Evolutionary conservation across 2,329 filamentous ascomycete species (phyloP), one percentile per base, ranked within the genome.

Genomic region (Pyricularia pennisetigena): DNA sequence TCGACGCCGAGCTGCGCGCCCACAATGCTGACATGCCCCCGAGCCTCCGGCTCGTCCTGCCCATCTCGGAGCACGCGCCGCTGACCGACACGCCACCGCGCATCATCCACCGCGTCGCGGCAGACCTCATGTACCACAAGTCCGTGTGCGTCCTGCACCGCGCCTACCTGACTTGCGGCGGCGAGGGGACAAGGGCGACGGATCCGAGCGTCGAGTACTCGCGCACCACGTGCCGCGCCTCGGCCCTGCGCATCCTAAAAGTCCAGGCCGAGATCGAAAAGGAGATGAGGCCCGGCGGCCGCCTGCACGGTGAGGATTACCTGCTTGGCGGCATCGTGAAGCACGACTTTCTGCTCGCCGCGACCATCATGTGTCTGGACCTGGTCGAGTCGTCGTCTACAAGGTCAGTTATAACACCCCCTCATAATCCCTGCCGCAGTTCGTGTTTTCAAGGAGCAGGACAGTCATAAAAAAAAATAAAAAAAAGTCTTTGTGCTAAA

Each of bases 341-440:
- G 65, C 85, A 88, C 64, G 86, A 90, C 72, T 89, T 86, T 67
- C 76, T 90, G 66, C 79, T 89, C 3, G 86, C 86, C 0, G 82
- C 84, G 65, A 87, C 87, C 80, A 81, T 89, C 16, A 71, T 90
- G 4, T 88, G 85, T 70, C 76, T 89, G 23, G 76, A 82, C 54
- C 72, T 82, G 30, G 79, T 82, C 8, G 72, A 71, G 20, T 78
- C 76, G 4, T 54, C 41, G 41, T 54, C 20, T 14, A 69, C 68
- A 32, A 75, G 64, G 68, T 66, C 35, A 65, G 14, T 65, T 28
- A 41, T 16, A 14, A 30, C 2, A n/a, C n/a, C n/a, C n/a, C n/a
- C n/a, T n/a, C n/a, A n/a, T n/a, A n/a, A n/a, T n/a, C n/a, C n/a
- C n/a, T n/a, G n/a, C n/a, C n/a, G n/a, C n/a, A n/a, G n/a, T n/a